A percentile compares a stretch with the other conserved stretches of the same genome.
Conservation (phyloP, 805 yeast genomes). For the Cyberlindnera lachancei region DNA sequence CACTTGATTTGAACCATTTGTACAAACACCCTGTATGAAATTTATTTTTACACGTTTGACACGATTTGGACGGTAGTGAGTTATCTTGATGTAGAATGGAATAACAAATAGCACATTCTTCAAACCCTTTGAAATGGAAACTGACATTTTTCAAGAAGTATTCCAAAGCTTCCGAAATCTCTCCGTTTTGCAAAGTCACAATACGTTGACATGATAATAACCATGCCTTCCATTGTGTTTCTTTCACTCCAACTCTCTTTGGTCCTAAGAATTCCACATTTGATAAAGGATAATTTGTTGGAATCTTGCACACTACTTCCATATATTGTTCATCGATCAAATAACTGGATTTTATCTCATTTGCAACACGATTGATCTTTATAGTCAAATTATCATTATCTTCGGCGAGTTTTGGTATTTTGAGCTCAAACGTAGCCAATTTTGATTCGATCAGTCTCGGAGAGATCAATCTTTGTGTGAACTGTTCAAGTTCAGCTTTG, state of each 20-base stretch:
- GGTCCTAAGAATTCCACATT: conserved; percentile 73
- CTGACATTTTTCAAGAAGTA: conserved; percentile 55
- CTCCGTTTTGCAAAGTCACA: conserved; percentile 66
- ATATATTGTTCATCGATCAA: conserved; percentile 81
- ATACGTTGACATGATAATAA: conserved; percentile 82
- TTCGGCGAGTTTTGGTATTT: conserved; percentile 27
- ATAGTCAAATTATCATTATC: conserved; percentile 40
- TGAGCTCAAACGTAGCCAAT: conserved; percentile 39
- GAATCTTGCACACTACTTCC: conserved; percentile 71
- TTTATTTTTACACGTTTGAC: conserved; percentile 86
- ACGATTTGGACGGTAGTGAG: conserved; percentile 80
- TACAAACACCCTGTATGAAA: conserved; percentile 94
- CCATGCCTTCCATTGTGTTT: conserved; percentile 94
- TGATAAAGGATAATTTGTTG: conserved; percentile 69
- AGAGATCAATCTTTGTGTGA: conserved; percentile 54
- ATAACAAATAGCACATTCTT: conserved; percentile 96
- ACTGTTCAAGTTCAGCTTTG: conserved; percentile 52
- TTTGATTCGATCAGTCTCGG: conserved; percentile 56
- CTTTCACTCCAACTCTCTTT: conserved; percentile 79
- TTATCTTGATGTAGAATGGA: conserved; percentile 81
- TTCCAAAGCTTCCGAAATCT: conserved; percentile 38
- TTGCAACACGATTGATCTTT: conserved; percentile 49
- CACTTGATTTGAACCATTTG: conserved; percentile 96
- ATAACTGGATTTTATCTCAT: conserved; percentile 67
- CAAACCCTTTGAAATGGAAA: conserved; percentile 86